phyloP scores from a whole-genome alignment of 768 basidiomycete species.

The Heimioporus sp. region DNA sequence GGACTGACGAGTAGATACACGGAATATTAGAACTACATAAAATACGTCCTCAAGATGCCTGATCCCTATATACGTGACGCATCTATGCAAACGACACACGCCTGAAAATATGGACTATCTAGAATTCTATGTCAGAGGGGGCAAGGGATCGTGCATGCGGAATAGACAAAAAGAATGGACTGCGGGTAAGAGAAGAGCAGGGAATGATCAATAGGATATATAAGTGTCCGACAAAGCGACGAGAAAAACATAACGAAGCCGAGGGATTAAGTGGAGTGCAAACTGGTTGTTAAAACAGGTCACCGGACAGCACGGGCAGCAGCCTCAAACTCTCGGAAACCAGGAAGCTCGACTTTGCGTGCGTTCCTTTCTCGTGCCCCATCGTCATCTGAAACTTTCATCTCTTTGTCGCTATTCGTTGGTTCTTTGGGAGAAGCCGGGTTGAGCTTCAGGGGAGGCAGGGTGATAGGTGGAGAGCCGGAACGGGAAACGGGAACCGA shows the following conservation, averaged over 20 bases:
- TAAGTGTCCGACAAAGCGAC: conserved; percentile 7
- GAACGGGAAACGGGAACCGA: conserved; percentile 57
- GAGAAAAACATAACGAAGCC: conserved; percentile 5
- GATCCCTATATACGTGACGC: conserved; percentile 32
- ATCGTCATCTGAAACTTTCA: conserved; percentile 21
- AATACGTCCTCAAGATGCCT: conserved; percentile 36
- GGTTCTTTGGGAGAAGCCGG: conserved; percentile 18
- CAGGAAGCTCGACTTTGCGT: conserved; percentile 51
- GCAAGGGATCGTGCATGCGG: conserved; percentile 7
- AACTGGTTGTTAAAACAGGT: conserved; percentile 4
- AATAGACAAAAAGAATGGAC: conserved; percentile 1
- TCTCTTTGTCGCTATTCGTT: conserved; percentile 17
- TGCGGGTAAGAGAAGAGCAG: conserved; percentile 3
- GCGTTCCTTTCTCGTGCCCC: conserved; percentile 15
- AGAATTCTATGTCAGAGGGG: conserved; percentile 22
- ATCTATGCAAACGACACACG: conserved; percentile 23
- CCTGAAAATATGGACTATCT: conserved; percentile 14
- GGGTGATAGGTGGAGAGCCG: conserved; percentile 67
- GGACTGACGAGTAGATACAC: conserved; percentile 24
- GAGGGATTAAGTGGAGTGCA: neutral
- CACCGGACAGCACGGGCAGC: conserved; percentile 32
- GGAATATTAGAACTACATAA: conserved; percentile 32
- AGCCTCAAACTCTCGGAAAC: conserved; percentile 64
- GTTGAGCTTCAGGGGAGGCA: conserved; percentile 63
- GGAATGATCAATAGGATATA: conserved; percentile 19